Conservation (phyloP, 129 eudicot genomes). For the Centella asiatica region DNA sequence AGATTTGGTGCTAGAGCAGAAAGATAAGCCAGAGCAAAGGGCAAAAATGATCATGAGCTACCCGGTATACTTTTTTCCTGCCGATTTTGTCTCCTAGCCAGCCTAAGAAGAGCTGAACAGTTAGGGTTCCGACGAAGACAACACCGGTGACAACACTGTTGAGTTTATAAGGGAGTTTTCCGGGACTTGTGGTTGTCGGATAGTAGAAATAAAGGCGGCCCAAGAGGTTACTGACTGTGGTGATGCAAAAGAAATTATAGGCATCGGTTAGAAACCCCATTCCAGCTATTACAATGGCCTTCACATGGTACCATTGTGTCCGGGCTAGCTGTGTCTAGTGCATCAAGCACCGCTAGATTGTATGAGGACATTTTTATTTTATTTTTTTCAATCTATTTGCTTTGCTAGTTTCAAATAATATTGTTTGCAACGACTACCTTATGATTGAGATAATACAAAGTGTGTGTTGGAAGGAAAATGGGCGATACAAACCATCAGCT, state of each 20-base stretch:
- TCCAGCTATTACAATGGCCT: conserved; percentile 56
- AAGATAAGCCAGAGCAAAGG: conserved; percentile 45
- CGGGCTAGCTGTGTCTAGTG: conserved; percentile 50
- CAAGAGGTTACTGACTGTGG: conserved; percentile 42
- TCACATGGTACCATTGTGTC: conserved; percentile 57
- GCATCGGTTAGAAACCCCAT: conserved; percentile 75
- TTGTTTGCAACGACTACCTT: too few relatives aligned
- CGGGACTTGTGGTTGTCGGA: conserved; percentile 16
- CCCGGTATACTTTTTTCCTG: conserved; percentile 48
- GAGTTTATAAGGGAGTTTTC: conserved; percentile 34
- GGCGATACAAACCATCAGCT: too few relatives aligned
- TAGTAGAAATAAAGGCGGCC: conserved; percentile 56
- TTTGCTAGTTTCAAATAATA: too few relatives aligned
- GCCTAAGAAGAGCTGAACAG: conserved; percentile 49
- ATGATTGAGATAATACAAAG: too few relatives aligned
- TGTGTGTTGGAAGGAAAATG: too few relatives aligned
- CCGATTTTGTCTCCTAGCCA: conserved; percentile 63
- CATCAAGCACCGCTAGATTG: conserved; percentile 40
- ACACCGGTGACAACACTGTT: conserved; percentile 41
- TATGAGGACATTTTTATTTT: too few relatives aligned
- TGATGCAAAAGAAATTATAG: conserved; percentile 47
- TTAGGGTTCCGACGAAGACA: conserved; percentile 46
- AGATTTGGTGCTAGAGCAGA: conserved; percentile 30
- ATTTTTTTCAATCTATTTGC: too few relatives aligned
- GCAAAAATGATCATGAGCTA: conserved; percentile 49